Base-by-base conservation (phyloP, 202 grass and related monocot species). In the Elaeis oleifera region DNA sequence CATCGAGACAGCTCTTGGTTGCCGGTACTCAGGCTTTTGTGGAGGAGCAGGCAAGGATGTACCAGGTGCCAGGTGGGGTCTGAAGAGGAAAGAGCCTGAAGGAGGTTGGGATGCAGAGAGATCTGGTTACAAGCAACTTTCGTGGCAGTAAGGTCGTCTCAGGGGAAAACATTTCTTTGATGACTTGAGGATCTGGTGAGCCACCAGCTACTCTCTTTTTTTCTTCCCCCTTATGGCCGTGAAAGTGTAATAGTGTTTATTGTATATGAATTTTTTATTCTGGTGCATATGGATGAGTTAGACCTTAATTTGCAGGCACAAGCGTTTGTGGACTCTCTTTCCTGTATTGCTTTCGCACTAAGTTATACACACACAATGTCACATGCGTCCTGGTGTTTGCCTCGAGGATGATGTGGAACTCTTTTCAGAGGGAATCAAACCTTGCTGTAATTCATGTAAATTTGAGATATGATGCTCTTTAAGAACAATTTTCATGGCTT, bases 31-130 rank as follows among this genome's bases (percentile, higher is more conserved):
- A 72, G 17, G 49, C 58, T 54, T 62, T 53, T 23, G 26, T 62
- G 58, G 70, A 72, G 49, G 70, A 72, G 22, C 70, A 72, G 49
- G 49, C 49, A 29, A 72, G 70, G 50, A 72, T 23, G 25, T 63
- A 62, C 59, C 39, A 50, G 49, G 17, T 62, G 18, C 28, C 58
- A 17, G 26, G 49, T 54, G 57, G 22, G 50, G 70, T 62, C 18
- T 50, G 22, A 72, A 72, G 58, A 54, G 70, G 48, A 72, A 72
- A 23, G 70, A 72, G 11, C 70, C 70, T 39, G 70, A 72, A 62
- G 70, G 58, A n/a, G 26, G 70, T 63, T 62, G 58, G 58, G 70
- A 63, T 73, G 50, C 50, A 31, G 70, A 72, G 16, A 61, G 58
- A 36, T 63, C 70, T 53, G 49, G 49, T 17, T 54, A 67, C n/a